Conservation (phyloP, 176 grass and related monocot genomes). For the Bonia amplexicaulis region DNA sequence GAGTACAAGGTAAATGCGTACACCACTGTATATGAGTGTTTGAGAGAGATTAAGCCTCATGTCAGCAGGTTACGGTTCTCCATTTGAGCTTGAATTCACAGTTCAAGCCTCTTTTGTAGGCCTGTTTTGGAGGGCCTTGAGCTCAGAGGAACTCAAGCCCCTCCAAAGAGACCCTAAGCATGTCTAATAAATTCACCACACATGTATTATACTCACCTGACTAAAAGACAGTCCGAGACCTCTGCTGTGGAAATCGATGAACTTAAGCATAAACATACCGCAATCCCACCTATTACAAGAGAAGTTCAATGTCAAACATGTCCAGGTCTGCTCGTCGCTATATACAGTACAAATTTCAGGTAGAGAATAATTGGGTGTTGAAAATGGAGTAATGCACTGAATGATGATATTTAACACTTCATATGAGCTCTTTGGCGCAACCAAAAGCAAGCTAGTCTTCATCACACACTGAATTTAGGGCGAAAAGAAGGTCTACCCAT, state of each 20-base stretch:
- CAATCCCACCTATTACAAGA: constrained; percentile 66
- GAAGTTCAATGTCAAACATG: constrained; percentile 14
- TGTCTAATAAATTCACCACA: neutral
- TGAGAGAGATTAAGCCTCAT: neutral
- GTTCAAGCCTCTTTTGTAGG: neutral
- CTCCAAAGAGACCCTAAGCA: neutral
- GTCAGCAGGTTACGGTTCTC: constrained; percentile 1
- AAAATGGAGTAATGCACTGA: neutral
- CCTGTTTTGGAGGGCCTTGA: neutral
- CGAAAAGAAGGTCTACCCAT: constrained; percentile 47
- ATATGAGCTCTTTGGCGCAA: neutral
- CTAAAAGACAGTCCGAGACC: constrained; percentile 48
- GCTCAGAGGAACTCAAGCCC: neutral
- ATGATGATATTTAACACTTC: constrained; percentile 6
- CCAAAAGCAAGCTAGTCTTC: neutral
- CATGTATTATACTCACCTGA: constrained; percentile 49
- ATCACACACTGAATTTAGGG: constrained; percentile 8
- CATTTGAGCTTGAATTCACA: neutral
- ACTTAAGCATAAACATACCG: constrained; percentile 94
- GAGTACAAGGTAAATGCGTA: neutral
- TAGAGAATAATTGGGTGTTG: neutral
- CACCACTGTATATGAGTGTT: neutral
- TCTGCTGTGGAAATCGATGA: constrained; percentile 73
- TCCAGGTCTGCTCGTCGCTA: neutral
- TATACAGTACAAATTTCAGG: neutral